These are phyloP conservation scores for Psophocarpus tetragonolobus DNA, from an alignment of 306 rosid genomes.

Conservation along the genomic window DNA sequence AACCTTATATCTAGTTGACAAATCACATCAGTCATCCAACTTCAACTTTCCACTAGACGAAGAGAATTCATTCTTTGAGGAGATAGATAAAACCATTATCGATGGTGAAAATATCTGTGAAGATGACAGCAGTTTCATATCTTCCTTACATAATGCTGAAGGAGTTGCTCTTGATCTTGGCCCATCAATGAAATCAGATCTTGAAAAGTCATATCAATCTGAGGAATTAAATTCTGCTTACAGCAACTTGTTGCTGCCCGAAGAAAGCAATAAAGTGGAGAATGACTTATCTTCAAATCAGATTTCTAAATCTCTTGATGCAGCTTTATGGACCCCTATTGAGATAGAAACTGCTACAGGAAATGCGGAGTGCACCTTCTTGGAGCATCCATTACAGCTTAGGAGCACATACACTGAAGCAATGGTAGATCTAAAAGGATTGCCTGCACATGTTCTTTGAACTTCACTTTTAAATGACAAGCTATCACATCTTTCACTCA, in stretches of 20 bases:
- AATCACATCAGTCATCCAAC: constrained; percentile 33
- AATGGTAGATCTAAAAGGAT: constrained; percentile 49
- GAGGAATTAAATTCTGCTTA: constrained; percentile 38
- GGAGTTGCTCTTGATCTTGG: constrained; percentile 38
- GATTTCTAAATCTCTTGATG: constrained; percentile 33
- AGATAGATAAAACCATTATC: constrained; percentile 40
- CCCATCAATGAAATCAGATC: constrained; percentile 36
- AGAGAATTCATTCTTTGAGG: constrained; percentile 44
- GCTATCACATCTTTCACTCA: neutral
- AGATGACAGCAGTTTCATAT: constrained; percentile 56
- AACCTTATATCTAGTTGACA: constrained; percentile 36
- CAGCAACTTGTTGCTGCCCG: constrained; percentile 28
- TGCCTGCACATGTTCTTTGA: neutral
- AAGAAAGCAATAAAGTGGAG: constrained; percentile 39
- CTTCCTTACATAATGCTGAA: constrained; percentile 52
- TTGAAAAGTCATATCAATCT: constrained; percentile 32
- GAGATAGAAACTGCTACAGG: constrained; percentile 89
- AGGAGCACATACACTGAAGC: constrained; percentile 81
- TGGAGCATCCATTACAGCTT: constrained; percentile 74
- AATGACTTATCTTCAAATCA: constrained; percentile 39
- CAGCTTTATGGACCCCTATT: constrained; percentile 76
- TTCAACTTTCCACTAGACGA: constrained; percentile 47
- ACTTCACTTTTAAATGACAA: neutral
- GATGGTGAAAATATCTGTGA: constrained; percentile 44
- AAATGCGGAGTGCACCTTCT: constrained; percentile 57